Base-by-base conservation (phyloP, 768 basidiomycete genomes). In the Lentinus tigrinus region DNA sequence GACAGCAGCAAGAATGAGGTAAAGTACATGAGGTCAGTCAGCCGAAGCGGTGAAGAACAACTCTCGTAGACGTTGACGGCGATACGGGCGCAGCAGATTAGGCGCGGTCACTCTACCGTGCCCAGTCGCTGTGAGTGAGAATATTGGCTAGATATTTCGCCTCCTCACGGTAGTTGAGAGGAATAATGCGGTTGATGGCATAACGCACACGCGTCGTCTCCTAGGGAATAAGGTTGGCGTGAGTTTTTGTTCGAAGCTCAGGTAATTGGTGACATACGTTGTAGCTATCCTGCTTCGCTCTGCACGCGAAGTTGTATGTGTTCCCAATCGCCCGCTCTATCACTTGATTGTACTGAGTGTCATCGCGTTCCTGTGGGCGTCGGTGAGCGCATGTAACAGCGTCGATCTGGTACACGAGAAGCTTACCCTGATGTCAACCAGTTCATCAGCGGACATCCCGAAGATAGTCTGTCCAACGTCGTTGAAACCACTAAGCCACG, bases 401-500 rank as follows among this genome's bases (percentile, higher is more conserved):
- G 9, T 6, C 19, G 5, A 48, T 23, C 13, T 11, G 23, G 11
- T 34, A 38, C 9, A 31, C n/a, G 27, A 23, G 24, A 26, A 37
- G 49, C 64, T 38, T 49, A 90, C 92, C 78, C 82, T 90, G 60
- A 94, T 78, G n/a, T 78, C 79, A 54, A 87, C 72, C 42, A 98
- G 70, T 14, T 95, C 87, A 65, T 94, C 84, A 11, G 93, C 96
- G 31, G 82, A 74, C 75, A 85, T 87, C 26, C 84, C 89, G 61
- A 98, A 87, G 16, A 99, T 73, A 4, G 77, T 74, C 52, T 85
- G 72, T 4, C 94, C 97, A 34, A 89, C 84, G 6, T 98, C 96
- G 69, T 99, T 96, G 79, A 99, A 99, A 3, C 91, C 93, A 61
- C 92, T 91, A 44, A 98, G 76, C 96, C 96, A 98, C 17, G 85